Evolutionary conservation across 1,284 basidiomycete genomes (phyloP).

Genomic region (Moesziomyces antarcticus): DNA sequence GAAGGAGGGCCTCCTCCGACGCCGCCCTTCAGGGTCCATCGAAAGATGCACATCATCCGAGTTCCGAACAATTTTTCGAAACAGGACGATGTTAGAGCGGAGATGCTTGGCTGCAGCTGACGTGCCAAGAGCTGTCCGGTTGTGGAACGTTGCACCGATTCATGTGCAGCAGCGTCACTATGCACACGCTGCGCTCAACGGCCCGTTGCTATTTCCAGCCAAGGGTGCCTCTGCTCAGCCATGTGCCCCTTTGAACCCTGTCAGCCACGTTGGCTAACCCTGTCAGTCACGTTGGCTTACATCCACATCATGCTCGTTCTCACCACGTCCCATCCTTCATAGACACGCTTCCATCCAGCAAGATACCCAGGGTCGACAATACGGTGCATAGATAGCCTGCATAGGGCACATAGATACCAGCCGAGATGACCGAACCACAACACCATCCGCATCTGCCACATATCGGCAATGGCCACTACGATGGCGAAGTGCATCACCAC

Average conservation of each 20-base stretch:
- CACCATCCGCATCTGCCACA: conserved; percentile 4
- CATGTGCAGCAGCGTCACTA: not conserved
- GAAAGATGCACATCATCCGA: not conserved
- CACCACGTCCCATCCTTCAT: not conserved
- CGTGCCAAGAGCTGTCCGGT: not conserved
- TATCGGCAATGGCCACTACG: conserved; percentile 6
- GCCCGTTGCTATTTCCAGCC: not conserved
- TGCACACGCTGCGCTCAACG: not conserved
- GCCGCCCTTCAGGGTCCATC: not conserved
- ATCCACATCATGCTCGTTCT: not conserved
- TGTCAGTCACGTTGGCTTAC: not conserved
- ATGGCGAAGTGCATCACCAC: conserved; percentile 5
- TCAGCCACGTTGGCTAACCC: not conserved
- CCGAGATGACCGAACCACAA: conserved; percentile 8
- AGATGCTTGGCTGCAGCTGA: not conserved
- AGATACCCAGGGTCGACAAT: not conserved
- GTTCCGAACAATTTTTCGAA: not conserved
- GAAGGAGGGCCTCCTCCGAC: not conserved
- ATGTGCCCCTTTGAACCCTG: not conserved
- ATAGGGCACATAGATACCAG: not conserved
- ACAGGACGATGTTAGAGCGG: not conserved
- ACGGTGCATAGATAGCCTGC: not conserved
- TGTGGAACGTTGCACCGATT: not conserved
- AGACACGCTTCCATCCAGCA: not conserved
- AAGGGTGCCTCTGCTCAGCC: not conserved